phyloP scores from a whole-genome alignment of 2,329 filamentous ascomycete species.

The Ophiocordyceps camponoti-rufipedis region DNA sequence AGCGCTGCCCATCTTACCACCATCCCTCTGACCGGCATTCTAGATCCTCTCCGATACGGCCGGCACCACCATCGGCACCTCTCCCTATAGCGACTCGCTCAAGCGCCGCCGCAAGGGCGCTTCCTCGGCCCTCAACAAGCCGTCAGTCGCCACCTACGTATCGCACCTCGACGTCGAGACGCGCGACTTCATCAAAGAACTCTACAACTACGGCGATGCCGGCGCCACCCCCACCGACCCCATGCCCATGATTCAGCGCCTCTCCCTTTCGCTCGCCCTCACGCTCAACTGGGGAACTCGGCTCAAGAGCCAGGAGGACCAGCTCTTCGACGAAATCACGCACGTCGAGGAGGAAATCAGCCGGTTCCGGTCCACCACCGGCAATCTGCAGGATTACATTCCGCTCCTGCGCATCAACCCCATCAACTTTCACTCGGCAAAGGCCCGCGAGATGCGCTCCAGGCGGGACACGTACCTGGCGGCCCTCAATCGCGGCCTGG shows the following conservation, averaged over 20 bases:
- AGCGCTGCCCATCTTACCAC: too few relatives aligned
- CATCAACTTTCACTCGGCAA: constrained; percentile 36
- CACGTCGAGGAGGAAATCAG: constrained; percentile 43
- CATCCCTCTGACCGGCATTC: not conserved
- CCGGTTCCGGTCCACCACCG: constrained; percentile 39
- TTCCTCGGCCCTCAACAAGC: constrained; percentile 45
- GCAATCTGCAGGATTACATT: constrained; percentile 44
- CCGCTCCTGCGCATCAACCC: constrained; percentile 41
- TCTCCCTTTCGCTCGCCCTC: constrained; percentile 41
- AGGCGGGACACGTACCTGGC: constrained; percentile 42
- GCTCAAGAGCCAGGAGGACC: constrained; percentile 36
- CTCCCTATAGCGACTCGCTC: constrained; percentile 45
- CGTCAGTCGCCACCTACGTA: constrained; percentile 43
- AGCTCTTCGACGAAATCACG: constrained; percentile 43
- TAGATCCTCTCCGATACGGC: constrained; percentile 45
- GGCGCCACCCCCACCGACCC: constrained; percentile 39
- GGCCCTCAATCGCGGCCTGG: constrained; percentile 36
- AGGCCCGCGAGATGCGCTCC: constrained; percentile 39
- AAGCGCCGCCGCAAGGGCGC: constrained; percentile 47
- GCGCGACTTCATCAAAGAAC: constrained; percentile 42
- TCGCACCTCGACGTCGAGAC: constrained; percentile 44
- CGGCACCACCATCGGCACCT: constrained; percentile 50
- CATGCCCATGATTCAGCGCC: constrained; percentile 49
- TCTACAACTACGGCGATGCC: constrained; percentile 35
- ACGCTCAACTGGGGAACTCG: constrained; percentile 50